Conservation (phyloP, 176 grass and related monocot species). For the Lolium perenne region DNA sequence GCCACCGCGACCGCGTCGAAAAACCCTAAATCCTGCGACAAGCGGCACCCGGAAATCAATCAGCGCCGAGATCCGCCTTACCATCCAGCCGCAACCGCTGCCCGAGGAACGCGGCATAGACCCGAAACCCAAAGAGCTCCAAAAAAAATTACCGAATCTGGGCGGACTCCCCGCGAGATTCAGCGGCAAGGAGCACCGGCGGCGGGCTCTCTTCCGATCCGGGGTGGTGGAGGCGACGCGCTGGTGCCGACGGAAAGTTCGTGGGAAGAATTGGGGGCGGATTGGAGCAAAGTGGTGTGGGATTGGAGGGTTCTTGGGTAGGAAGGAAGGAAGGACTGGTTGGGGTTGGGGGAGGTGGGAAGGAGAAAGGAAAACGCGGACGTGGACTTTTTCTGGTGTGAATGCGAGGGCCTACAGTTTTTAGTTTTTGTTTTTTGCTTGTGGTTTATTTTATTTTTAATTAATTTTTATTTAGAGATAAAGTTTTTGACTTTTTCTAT, state of each 20-base stretch:
- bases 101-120: neutral
- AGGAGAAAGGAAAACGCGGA: slow-evolving; percentile 1
- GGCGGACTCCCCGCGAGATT: slow-evolving; percentile 22
- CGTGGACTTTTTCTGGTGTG: slow-evolving; percentile 39
- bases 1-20: neutral
- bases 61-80: slow-evolving; percentile 40
- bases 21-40: slow-evolving; percentile 51
- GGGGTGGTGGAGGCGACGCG: neutral
- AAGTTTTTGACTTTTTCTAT: neutral
- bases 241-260: neutral
- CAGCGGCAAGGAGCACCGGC: slow-evolving; percentile 8
- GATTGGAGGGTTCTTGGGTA: slow-evolving; percentile 46
- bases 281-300: slow-evolving; percentile 18
- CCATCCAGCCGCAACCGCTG: neutral
- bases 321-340: slow-evolving; percentile 15
- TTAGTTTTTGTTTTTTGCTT: neutral
- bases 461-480: neutral
- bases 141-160: slow-evolving; percentile 47
- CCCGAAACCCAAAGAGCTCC: neutral
- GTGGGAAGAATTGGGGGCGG: neutral
- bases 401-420: neutral
- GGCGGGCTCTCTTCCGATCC: slow-evolving; percentile 21
- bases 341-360: slow-evolving; percentile 13
- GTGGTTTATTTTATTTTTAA: too few relatives aligned
- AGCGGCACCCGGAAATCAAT: slow-evolving; percentile 19